Conservation (phyloP, 2,329 filamentous ascomycete species). For the Claviceps arundinis region DNA sequence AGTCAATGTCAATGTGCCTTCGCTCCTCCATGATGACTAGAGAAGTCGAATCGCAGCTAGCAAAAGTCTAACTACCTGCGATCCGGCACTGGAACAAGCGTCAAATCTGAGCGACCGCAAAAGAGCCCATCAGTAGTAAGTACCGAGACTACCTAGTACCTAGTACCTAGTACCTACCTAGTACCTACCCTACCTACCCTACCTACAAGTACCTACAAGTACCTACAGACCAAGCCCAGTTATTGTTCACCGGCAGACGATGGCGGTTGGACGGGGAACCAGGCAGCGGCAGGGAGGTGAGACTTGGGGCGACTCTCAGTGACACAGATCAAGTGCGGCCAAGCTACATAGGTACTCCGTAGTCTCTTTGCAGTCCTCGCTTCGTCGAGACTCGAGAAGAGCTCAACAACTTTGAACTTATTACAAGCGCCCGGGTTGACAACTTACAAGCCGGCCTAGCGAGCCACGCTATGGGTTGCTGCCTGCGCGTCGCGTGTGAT, state of each 20-base stretch:
- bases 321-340: not conserved
- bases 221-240: no score
- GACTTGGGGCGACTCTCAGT: not conserved
- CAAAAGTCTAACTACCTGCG: not conserved
- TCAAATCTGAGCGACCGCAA: not conserved
- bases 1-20: no score
- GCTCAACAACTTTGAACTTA: no score
- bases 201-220: no score
- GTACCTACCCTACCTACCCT: no score
- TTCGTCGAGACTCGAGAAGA: no score
- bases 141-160: not conserved
- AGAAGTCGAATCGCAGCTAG: not conserved
- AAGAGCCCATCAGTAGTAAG: not conserved
- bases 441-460: no score
- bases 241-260: not conserved
- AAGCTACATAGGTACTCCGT: not conserved
- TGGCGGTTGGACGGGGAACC: not conserved
- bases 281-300: not conserved
- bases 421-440: no score
- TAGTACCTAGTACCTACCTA: not conserved
- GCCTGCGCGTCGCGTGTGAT: no score
- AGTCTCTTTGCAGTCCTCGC: not conserved
- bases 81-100: not conserved
- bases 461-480: no score
- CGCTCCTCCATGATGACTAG: not conserved